Percentiles rank a stretch among this genome's conserved stretches.
phyloP scores from a whole-genome alignment of 2,329 filamentous ascomycete species.

The Phialophora expanda region DNA sequence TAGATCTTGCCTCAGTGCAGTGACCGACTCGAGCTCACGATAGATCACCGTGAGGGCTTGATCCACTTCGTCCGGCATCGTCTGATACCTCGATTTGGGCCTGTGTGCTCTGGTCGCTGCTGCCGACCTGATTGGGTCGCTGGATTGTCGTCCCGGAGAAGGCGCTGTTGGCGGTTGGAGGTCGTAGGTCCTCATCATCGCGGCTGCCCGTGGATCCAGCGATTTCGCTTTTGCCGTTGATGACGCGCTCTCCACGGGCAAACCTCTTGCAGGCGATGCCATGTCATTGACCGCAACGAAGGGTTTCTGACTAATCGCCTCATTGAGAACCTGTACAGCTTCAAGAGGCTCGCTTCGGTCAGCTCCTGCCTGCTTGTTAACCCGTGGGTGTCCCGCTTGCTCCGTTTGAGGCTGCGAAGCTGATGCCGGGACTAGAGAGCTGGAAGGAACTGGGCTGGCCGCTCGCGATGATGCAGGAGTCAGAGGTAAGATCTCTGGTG shows the following conservation, averaged over 20 bases:
- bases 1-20: constrained; percentile 6
- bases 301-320: background rate
- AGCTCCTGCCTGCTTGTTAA: background rate
- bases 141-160: background rate
- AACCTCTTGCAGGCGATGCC: background rate
- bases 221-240: background rate
- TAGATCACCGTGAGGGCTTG: constrained; percentile 15
- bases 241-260: background rate
- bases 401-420: background rate
- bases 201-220: background rate
- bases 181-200: constrained; percentile 3
- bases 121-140: background rate
- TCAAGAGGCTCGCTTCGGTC: background rate
- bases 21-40: constrained; percentile 11
- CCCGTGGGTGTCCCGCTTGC: background rate
- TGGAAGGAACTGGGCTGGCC: background rate
- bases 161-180: background rate
- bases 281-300: background rate
- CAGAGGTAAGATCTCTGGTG: constrained; percentile 13
- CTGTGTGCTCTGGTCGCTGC: background rate
- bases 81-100: constrained; percentile 18
- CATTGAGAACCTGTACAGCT: background rate
- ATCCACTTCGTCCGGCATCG: constrained; percentile 17
- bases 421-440: background rate
- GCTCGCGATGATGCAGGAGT: constrained; percentile 10